Evolutionary conservation across 2,329 filamentous ascomycete species (phyloP).

Genomic region (Alternaria triticimaculans): DNA sequence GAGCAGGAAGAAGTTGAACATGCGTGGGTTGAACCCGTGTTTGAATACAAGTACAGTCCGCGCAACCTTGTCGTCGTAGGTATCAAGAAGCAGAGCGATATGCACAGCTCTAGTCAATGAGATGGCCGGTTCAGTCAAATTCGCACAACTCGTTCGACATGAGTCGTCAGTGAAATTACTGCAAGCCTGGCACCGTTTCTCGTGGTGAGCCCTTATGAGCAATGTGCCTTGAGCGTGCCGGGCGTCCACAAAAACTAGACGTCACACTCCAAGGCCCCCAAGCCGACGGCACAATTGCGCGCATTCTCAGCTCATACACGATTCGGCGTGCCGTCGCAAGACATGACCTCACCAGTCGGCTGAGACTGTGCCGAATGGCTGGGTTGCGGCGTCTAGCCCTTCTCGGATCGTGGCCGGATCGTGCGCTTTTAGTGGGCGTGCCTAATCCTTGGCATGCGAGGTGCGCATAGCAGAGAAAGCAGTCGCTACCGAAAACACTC

Average conservation of each 20-base stretch:
- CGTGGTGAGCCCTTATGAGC: neutral
- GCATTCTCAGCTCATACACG: neutral
- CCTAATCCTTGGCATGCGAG: neutral
- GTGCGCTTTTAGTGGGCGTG: neutral
- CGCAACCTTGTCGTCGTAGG: slow-evolving; percentile 93
- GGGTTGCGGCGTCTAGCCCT: slow-evolving; percentile 6
- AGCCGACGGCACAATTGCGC: slow-evolving; percentile 4
- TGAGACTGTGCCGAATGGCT: slow-evolving; percentile 1
- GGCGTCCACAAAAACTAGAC: neutral
- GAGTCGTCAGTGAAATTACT: neutral
- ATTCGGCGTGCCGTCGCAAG: neutral
- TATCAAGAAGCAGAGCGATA: slow-evolving; percentile 66
- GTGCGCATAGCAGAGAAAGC: neutral
- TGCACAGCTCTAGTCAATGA: neutral
- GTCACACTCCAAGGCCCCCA: slow-evolving; percentile 1
- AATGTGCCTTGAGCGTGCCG: neutral
- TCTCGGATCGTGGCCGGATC: neutral
- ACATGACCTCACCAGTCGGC: neutral
- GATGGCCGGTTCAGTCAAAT: neutral
- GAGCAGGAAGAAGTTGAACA: slow-evolving; percentile 75
- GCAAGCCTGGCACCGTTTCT: neutral
- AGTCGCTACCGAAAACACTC: neutral
- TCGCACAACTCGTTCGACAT: neutral
- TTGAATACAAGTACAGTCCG: slow-evolving; percentile 85
- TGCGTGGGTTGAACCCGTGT: slow-evolving; percentile 92